Percentiles rank a stretch among this genome's conserved stretches.
phyloP scores from a whole-genome alignment of 2,329 filamentous ascomycete genomes.

The Aspergillus tanneri region DNA sequence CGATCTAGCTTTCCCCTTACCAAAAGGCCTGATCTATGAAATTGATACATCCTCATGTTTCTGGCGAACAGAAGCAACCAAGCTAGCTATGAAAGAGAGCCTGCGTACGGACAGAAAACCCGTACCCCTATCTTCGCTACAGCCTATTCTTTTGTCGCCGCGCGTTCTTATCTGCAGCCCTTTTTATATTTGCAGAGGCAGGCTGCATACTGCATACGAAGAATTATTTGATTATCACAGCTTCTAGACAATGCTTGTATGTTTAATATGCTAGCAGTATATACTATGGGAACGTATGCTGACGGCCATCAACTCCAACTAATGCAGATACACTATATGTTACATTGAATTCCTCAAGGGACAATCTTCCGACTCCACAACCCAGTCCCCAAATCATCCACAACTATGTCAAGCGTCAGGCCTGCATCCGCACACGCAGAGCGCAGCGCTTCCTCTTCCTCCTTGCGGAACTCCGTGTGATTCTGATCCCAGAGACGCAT shows the following conservation, averaged over 20 bases:
- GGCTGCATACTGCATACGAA: too few relatives aligned
- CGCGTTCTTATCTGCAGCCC: too few relatives aligned
- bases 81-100: too few relatives aligned
- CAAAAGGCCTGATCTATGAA: not conserved
- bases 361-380: not conserved
- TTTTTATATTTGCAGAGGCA: too few relatives aligned
- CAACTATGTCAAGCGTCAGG: not conserved
- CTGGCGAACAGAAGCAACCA: too few relatives aligned
- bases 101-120: too few relatives aligned
- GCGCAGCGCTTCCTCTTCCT: not conserved
- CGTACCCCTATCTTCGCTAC: too few relatives aligned
- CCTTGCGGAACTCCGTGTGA: not conserved
- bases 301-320: not conserved
- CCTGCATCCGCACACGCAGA: not conserved
- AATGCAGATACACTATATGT: not conserved
- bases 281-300: not conserved
- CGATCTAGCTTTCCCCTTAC: slow-evolving; percentile 1
- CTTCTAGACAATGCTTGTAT: too few relatives aligned
- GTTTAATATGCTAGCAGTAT: too few relatives aligned
- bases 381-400: not conserved
- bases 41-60: not conserved
- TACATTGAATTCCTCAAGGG: not conserved
- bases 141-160: too few relatives aligned
- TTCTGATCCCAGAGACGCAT: slow-evolving; percentile 1
- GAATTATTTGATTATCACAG: too few relatives aligned